Conservation (phyloP, 371 early-diverging fungal genomes). For the Apophysomyces trapeziformis region DNA sequence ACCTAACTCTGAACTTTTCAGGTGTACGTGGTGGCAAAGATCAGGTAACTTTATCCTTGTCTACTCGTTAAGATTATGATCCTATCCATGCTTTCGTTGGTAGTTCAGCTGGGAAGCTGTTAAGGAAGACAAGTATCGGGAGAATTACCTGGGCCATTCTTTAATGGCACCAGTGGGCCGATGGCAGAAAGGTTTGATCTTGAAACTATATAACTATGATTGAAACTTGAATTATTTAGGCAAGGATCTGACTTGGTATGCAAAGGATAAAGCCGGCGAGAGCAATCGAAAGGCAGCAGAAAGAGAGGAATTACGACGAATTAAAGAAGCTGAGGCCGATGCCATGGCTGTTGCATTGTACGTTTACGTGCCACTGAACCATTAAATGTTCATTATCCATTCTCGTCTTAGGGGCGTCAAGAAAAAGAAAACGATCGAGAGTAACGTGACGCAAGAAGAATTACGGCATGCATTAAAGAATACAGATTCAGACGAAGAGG, state of each 20-base stretch:
- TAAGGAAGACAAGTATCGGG: conserved; percentile 83
- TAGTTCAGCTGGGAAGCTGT: conserved; percentile 72
- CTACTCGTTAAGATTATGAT: background rate
- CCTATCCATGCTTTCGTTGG: conserved; percentile 10
- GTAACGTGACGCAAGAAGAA: conserved; percentile 64
- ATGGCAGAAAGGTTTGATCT: conserved; percentile 57
- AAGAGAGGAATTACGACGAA: conserved; percentile 58
- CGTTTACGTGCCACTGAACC: conserved; percentile 16
- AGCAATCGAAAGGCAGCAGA: conserved; percentile 25
- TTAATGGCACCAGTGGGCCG: conserved; percentile 82
- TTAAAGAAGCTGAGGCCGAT: conserved; percentile 81
- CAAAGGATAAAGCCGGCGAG: conserved; percentile 56
- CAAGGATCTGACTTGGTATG: conserved; percentile 79
- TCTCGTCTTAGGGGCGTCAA: conserved; percentile 50
- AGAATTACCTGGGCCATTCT: conserved; percentile 88
- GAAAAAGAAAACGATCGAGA: conserved; percentile 54
- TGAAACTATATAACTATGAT: background rate
- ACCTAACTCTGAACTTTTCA: conserved; percentile 13
- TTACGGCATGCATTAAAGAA: conserved; percentile 57
- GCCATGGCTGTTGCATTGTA: conserved; percentile 82
- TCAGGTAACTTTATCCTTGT: conserved; percentile 37
- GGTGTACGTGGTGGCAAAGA: conserved; percentile 69
- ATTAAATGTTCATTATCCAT: background rate
- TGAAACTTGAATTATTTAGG: conserved; percentile 42
- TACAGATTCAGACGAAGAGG: conserved; percentile 45